Evolutionary conservation across 441 rosid genomes (phyloP), one percentile per base, ranked within the genome.

Genomic region (Cnidoscolus chayamansa): DNA sequence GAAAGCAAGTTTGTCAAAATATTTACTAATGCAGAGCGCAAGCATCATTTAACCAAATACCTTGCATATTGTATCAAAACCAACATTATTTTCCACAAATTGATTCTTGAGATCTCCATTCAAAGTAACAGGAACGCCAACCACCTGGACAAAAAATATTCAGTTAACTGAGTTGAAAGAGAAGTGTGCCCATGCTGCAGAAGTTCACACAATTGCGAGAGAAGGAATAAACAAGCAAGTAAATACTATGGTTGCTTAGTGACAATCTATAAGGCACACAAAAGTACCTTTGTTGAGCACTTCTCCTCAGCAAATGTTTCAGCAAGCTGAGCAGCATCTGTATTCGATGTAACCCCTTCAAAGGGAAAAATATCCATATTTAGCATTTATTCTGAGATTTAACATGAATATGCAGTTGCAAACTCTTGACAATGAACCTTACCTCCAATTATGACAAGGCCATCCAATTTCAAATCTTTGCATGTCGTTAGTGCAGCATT

Each of bases 251-350:
- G 20, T 12, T 35, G 32, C 12, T 48, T 3, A 49, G 45, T 20
- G 19, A 15, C 10, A 47, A 45, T 15, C 45, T n/a, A 25, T 13
- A 17, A 62, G 40, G 31, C 56, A 60, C 3, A 11, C 35, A 72
- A 72, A 53, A 65, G 58, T 77, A 96, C 99, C 94, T 93, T 96
- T 16, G 99, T 96, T 70, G 85, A 81, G 83, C 99, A 91, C 75
- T 90, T 90, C 55, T 94, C 90, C 79, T 81, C 96, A 53, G 93
- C 90, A 81, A 96, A 96, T 79, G 89, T 93, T 79, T 96, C 99
- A 64, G 98, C 97, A 70, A 96, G 99, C 83, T 93, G 96, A 81
- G 97, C 99, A 32, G 98, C 99, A 87, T 96, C 99, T 7, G 99
- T 89, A 81, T 96, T 93, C 77, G 99, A 96, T 51, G 89, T 96